phyloP scores from a whole-genome alignment of 371 early-diverging fungal species.

The Actinomortierella wolfii region DNA sequence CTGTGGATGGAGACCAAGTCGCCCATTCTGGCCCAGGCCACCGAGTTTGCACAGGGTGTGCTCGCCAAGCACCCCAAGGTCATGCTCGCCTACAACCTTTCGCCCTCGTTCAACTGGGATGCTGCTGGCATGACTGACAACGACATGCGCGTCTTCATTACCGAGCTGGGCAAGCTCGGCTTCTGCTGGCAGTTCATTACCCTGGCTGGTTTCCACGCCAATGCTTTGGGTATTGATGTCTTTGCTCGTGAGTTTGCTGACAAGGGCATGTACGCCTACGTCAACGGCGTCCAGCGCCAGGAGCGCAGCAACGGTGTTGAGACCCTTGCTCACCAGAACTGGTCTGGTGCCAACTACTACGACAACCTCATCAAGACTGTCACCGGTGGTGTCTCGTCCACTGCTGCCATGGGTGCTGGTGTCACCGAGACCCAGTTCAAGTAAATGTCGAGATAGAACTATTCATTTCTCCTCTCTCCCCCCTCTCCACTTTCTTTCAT shows the following conservation, averaged over 20 bases:
- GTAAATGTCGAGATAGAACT: too few relatives aligned
- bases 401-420: constrained; percentile 97
- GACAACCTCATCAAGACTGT: constrained; percentile 93
- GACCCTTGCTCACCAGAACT: constrained; percentile 95
- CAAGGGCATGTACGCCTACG: constrained; percentile 96
- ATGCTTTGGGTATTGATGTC: constrained; percentile 81
- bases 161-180: constrained; percentile 86
- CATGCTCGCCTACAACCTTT: constrained; percentile 94
- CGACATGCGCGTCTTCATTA: constrained; percentile 84
- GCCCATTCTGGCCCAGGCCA: constrained; percentile 92
- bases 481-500: too few relatives aligned
- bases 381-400: constrained; percentile 92
- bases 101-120: constrained; percentile 99
- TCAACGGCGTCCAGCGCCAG: constrained; percentile 91
- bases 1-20: constrained; percentile 98
- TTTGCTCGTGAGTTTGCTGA: constrained; percentile 92
- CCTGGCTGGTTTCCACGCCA: constrained; percentile 96
- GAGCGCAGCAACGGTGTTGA: constrained; percentile 93
- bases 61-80: constrained; percentile 57
- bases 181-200: constrained; percentile 99
- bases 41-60: constrained; percentile 91
- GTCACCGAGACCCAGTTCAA: constrained; percentile 89
- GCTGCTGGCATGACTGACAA: constrained; percentile 92
- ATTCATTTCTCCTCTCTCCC: too few relatives aligned
- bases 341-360: constrained; percentile 96